phyloP scores from a whole-genome alignment of 441 rosid genomes.

The Brassica hybrid region DNA sequence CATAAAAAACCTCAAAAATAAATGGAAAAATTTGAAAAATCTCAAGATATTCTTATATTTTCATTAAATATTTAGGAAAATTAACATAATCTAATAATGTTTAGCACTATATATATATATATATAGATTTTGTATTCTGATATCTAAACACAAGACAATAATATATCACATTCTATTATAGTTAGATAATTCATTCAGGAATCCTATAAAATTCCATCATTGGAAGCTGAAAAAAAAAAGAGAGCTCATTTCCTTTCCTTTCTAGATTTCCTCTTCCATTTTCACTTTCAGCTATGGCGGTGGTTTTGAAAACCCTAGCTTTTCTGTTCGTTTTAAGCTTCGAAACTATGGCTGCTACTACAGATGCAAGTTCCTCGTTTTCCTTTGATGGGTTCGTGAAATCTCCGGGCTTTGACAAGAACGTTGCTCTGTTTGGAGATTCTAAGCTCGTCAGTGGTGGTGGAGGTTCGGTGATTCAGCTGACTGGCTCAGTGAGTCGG shows the following conservation, averaged over 20 bases:
- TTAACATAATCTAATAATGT: too few relatives aligned
- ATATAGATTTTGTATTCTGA: too few relatives aligned
- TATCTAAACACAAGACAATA: constrained; percentile 23
- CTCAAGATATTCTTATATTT: too few relatives aligned
- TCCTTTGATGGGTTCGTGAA: constrained; percentile 56
- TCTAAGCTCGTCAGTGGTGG: constrained; percentile 53
- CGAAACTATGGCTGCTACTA: constrained; percentile 45
- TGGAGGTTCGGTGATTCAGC: constrained; percentile 59
- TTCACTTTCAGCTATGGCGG: constrained; percentile 49
- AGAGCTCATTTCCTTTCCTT: background rate
- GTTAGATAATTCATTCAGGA: constrained; percentile 51
- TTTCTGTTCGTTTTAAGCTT: constrained; percentile 48
- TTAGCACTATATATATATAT: too few relatives aligned
- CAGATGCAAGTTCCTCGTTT: constrained; percentile 53
- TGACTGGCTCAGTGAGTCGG: constrained; percentile 54
- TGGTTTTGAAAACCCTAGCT: constrained; percentile 39
- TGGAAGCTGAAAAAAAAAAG: constrained; percentile 17
- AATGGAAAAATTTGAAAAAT: too few relatives aligned
- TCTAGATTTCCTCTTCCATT: too few relatives aligned
- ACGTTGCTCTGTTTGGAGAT: constrained; percentile 68
- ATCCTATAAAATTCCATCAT: constrained; percentile 47
- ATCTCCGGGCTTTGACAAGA: constrained; percentile 58
- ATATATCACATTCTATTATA: too few relatives aligned
- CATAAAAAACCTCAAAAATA: too few relatives aligned
- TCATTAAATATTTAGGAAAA: too few relatives aligned